Percentiles rank a stretch among this genome's conserved stretches.
phyloP scores from a whole-genome alignment of 495 filamentous ascomycete genomes.

The Penicillium macrosclerotiorum region DNA sequence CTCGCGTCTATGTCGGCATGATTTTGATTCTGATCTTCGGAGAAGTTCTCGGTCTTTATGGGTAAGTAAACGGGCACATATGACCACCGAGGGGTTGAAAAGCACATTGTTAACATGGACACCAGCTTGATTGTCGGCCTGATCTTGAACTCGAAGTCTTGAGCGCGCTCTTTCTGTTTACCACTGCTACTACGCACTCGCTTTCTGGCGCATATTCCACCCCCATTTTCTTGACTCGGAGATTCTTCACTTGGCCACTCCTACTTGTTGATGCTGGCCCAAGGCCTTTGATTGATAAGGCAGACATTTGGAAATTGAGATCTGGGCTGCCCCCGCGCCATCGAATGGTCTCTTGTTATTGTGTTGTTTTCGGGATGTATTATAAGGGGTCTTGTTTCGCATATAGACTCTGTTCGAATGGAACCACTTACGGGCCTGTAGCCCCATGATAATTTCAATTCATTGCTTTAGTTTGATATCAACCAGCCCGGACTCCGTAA shows the following conservation, averaged over 20 bases:
- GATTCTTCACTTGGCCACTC: not conserved
- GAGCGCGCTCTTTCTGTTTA: conserved; percentile 6
- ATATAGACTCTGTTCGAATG: conserved; percentile 22
- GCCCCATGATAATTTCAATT: conserved; percentile 23
- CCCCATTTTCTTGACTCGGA: not conserved
- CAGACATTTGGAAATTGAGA: not conserved
- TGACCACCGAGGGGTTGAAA: not conserved
- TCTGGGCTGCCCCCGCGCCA: conserved; percentile 17
- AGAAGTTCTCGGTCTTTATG: conserved; percentile 95
- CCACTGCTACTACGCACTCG: conserved; percentile 2
- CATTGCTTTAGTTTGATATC: conserved; percentile 26
- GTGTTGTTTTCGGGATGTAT: conserved; percentile 18
- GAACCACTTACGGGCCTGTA: conserved; percentile 13
- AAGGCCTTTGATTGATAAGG: not conserved
- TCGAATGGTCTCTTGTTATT: conserved; percentile 9
- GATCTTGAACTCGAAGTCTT: conserved; percentile 53
- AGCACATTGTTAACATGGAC: conserved; percentile 19
- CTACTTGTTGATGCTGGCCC: not conserved
- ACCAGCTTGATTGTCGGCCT: conserved; percentile 56
- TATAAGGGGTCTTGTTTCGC: conserved; percentile 18
- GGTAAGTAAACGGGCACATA: conserved; percentile 55
- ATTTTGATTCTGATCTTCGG: conserved; percentile 98
- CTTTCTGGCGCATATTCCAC: conserved; percentile 6
- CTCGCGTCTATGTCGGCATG: conserved; percentile 95
- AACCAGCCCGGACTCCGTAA: conserved; percentile 21